Percentiles rank a stretch among this genome's conserved stretches.
These are phyloP conservation scores for Saccharomycopsis sp. DNA, from an alignment of 805 yeast genomes.

Conservation along the genomic window DNA sequence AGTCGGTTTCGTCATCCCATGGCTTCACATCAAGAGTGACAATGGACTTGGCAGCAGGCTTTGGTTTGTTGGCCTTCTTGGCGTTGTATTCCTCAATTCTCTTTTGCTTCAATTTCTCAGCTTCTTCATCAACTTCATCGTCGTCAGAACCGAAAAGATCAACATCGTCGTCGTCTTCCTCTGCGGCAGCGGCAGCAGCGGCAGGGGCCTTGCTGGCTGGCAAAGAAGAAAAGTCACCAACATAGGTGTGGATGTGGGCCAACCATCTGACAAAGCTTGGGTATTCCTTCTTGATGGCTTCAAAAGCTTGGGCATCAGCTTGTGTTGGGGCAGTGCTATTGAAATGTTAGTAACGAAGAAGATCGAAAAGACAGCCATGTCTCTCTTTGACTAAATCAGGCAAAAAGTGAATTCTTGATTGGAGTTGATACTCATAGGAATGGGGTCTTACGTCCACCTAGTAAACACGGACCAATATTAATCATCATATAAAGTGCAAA, in stretches of 20 bases:
- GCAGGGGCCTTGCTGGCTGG: slow-evolving; percentile 59
- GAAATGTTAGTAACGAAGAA: no score
- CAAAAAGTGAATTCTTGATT: slow-evolving; percentile 34
- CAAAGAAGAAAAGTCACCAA: slow-evolving; percentile 71
- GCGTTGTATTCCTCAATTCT: slow-evolving; percentile 97
- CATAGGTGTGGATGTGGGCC: slow-evolving; percentile 93
- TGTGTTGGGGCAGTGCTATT: slow-evolving; percentile 79
- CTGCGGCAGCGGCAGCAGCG: slow-evolving; percentile 47
- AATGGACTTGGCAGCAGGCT: slow-evolving; percentile 96
- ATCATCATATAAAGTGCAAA: slow-evolving; percentile 47
- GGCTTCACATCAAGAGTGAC: slow-evolving; percentile 98
- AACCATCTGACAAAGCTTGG: slow-evolving; percentile 98
- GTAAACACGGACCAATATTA: slow-evolving; percentile 90
- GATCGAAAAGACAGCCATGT: no score
- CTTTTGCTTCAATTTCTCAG: slow-evolving; percentile 94
- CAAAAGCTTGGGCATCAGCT: slow-evolving; percentile 91
- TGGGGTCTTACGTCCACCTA: slow-evolving; percentile 95
- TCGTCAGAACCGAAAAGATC: slow-evolving; percentile 88
- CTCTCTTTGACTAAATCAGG: no score
- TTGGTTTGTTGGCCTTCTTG: slow-evolving; percentile 93
- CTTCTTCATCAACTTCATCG: slow-evolving; percentile 92
- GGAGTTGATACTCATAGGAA: slow-evolving; percentile 79
- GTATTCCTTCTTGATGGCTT: slow-evolving; percentile 85
- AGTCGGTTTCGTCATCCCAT: slow-evolving; percentile 99
- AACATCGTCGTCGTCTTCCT: slow-evolving; percentile 76